phyloP scores from a whole-genome alignment of 352 stramenopile genomes.

The Aphanomyces euteiches region DNA sequence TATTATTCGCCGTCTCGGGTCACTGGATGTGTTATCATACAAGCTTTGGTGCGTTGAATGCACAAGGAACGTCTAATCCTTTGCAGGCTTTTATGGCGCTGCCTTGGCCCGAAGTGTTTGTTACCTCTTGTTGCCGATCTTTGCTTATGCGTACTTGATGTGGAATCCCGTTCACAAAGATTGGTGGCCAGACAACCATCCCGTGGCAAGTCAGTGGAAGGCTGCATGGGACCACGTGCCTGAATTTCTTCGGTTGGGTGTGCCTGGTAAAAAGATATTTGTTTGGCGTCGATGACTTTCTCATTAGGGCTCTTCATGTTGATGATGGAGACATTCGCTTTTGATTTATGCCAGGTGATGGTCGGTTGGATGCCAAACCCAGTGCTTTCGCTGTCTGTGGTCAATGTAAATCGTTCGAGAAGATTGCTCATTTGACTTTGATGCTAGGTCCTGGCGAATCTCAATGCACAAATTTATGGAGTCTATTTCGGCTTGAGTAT shows the following conservation, averaged over 20 bases:
- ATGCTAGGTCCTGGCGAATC: constrained; percentile 41
- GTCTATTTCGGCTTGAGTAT: constrained; percentile 63
- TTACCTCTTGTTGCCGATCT: constrained; percentile 4
- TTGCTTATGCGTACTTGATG: constrained; percentile 13
- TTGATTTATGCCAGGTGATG: constrained; percentile 55
- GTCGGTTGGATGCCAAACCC: constrained; percentile 67
- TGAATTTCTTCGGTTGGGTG: constrained; percentile 39
- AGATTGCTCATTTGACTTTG: neutral
- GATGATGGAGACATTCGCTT: constrained; percentile 81
- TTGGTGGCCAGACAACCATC: constrained; percentile 17
- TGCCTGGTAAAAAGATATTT: constrained; percentile 38
- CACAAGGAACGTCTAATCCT: neutral
- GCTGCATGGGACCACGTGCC: constrained; percentile 19
- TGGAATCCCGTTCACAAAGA: constrained; percentile 23
- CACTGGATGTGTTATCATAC: constrained; percentile 39
- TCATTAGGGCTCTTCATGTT: constrained; percentile 61
- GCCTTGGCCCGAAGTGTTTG: constrained; percentile 5
- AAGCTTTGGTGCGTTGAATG: constrained; percentile 37
- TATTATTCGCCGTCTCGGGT: constrained; percentile 35
- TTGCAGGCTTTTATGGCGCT: constrained; percentile 23
- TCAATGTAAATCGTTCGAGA: constrained; percentile 29
- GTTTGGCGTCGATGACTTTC: constrained; percentile 9
- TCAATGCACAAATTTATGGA: constrained; percentile 76
- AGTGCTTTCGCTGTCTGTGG: constrained; percentile 29
- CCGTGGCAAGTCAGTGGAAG: constrained; percentile 4